Evolutionary conservation across 805 yeast genomes (phyloP).

Genomic region (Saccharomycopsis amapae): DNA sequence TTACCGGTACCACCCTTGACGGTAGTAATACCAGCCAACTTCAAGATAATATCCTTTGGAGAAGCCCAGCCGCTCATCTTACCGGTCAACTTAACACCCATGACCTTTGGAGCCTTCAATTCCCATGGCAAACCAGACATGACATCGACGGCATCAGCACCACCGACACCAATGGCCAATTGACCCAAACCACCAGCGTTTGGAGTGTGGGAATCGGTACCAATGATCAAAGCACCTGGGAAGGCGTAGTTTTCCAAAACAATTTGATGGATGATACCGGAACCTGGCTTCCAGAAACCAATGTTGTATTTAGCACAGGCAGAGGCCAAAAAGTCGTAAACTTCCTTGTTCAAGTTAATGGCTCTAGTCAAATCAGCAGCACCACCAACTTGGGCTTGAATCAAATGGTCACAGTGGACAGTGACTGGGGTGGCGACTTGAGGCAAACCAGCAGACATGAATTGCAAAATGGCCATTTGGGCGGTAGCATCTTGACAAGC

Average conservation of each 20-base stretch:
- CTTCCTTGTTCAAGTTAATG: conserved; percentile 83
- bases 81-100: conserved; percentile 94
- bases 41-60: conserved; percentile 91
- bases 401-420: conserved; percentile 96
- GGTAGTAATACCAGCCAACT: conserved; percentile 88
- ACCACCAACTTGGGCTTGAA: conserved; percentile 94
- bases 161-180: conserved; percentile 98
- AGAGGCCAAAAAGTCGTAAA: conserved; percentile 85
- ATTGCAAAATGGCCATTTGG: conserved; percentile 97
- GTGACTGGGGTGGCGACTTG: conserved; percentile 89
- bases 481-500: conserved; percentile 99
- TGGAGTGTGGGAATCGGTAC: conserved; percentile 97
- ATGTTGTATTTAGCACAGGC: conserved; percentile 95
- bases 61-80: conserved; percentile 91
- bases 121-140: conserved; percentile 95
- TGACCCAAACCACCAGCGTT: conserved; percentile 98
- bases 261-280: conserved; percentile 97
- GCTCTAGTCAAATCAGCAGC: conserved; percentile 74
- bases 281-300: conserved; percentile 99
- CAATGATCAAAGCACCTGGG: conserved; percentile 95
- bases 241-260: conserved; percentile 93
- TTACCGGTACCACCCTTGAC: conserved; percentile 98
- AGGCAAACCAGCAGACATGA: conserved; percentile 93
- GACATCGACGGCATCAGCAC: conserved; percentile 98
- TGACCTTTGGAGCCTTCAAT: conserved; percentile 90